Percentiles rank a stretch among this genome's conserved stretches.
Evolutionary conservation across 306 rosid genomes (phyloP).

Genomic region (Castanea mollissima): DNA sequence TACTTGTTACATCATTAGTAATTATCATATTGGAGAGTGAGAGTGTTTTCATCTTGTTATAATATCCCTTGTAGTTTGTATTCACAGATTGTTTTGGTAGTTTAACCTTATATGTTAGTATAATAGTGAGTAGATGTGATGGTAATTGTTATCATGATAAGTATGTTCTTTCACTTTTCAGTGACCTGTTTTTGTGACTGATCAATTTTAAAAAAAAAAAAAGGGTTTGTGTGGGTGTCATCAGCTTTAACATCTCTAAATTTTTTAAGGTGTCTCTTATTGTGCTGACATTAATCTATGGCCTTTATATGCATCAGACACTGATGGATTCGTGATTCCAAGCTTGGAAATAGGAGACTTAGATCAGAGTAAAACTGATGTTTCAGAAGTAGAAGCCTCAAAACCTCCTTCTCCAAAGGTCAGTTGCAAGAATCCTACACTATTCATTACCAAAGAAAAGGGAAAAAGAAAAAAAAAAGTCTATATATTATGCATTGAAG

Average conservation of each 20-base stretch:
- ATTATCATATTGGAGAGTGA: not conserved
- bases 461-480: not conserved
- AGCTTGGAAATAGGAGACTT: constrained; percentile 74
- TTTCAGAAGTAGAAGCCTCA: constrained; percentile 49
- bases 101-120: not conserved
- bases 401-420: constrained; percentile 70
- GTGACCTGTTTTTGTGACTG: not conserved
- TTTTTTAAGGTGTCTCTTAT: not conserved
- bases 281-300: not conserved
- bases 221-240: not conserved
- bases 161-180: not conserved
- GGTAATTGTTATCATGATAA: not conserved
- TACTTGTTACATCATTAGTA: not conserved
- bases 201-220: too few species aligned
- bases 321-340: constrained; percentile 94
- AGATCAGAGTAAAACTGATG: constrained; percentile 38
- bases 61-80: not conserved
- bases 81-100: not conserved
- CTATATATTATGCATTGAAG: not conserved
- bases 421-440: constrained; percentile 2
- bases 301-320: constrained; percentile 49
- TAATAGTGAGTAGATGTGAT: not conserved
- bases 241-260: not conserved
- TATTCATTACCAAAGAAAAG: not conserved
- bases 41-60: not conserved